Evolutionary conservation across 176 grass and related monocot species (phyloP).

Genomic region (Aegilops speltoides): DNA sequence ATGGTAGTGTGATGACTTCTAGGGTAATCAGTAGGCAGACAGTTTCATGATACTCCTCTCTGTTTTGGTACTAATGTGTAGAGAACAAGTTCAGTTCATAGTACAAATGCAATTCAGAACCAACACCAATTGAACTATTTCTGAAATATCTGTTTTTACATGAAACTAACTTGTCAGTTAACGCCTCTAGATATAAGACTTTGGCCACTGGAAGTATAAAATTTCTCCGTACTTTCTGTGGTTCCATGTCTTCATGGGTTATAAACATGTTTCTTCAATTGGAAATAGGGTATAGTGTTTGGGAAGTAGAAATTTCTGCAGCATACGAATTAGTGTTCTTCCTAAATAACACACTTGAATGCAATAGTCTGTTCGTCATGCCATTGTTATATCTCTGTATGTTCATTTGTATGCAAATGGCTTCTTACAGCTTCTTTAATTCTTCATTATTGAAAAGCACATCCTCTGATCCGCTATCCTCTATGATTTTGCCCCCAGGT

Average conservation of each 20-base stretch:
- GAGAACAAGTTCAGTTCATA: neutral
- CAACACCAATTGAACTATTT: neutral
- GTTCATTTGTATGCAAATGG: neutral
- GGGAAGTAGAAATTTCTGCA: neutral
- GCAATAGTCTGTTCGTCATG: neutral
- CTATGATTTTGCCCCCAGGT: slow-evolving; percentile 44
- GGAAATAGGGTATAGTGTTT: neutral
- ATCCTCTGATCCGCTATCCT: neutral
- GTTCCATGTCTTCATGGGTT: neutral
- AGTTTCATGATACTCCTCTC: neutral
- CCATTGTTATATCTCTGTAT: neutral
- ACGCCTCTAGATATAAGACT: neutral
- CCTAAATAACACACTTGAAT: neutral
- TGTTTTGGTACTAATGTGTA: neutral
- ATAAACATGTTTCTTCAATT: neutral
- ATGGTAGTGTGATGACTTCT: neutral
- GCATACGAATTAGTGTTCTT: neutral
- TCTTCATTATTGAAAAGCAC: neutral
- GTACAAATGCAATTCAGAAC: neutral
- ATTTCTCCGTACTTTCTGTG: neutral
- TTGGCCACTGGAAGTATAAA: neutral
- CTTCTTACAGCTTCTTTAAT: neutral
- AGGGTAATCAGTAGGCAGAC: neutral
- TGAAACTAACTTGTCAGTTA: neutral
- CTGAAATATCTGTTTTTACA: neutral